Percentiles rank a stretch among this genome's conserved stretches.
phyloP scores from a whole-genome alignment of 257 asterid genomes.

The Lavandula angustifolia region DNA sequence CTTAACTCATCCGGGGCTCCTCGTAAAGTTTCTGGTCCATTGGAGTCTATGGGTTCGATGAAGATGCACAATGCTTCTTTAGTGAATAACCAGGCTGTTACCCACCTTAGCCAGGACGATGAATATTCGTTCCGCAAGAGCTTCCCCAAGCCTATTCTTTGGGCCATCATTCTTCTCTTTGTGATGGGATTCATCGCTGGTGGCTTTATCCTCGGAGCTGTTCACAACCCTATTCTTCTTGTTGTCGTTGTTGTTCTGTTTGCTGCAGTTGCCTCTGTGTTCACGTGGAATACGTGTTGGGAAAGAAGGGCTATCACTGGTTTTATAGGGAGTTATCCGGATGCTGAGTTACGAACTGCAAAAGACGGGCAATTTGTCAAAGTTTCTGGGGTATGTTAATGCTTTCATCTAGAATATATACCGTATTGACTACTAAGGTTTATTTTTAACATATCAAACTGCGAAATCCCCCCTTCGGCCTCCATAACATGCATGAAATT shows the following conservation, averaged over 20 bases:
- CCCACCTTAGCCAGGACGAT: slow-evolving; percentile 57
- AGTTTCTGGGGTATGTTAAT: slow-evolving; percentile 59
- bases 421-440: neutral
- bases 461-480: neutral
- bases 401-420: slow-evolving; percentile 26
- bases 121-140: slow-evolving; percentile 63
- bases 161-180: slow-evolving; percentile 67
- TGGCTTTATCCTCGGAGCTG: slow-evolving; percentile 70
- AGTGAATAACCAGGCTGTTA: slow-evolving; percentile 59
- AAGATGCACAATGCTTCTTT: slow-evolving; percentile 47
- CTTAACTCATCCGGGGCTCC: slow-evolving; percentile 67
- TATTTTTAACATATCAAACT: neutral
- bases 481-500: neutral
- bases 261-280: slow-evolving; percentile 56
- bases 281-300: slow-evolving; percentile 65
- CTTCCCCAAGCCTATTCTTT: slow-evolving; percentile 58
- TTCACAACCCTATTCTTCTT: slow-evolving; percentile 63
- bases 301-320: slow-evolving; percentile 68
- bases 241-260: slow-evolving; percentile 57
- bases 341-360: slow-evolving; percentile 56
- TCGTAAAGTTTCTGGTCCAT: slow-evolving; percentile 59
- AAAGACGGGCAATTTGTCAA: slow-evolving; percentile 59
- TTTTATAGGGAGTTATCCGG: slow-evolving; percentile 51
- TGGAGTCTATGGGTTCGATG: slow-evolving; percentile 60
- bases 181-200: slow-evolving; percentile 79